Evolutionary conservation across 163 green algal genomes (phyloP).

Genomic region (Scenedesmus sp.): DNA sequence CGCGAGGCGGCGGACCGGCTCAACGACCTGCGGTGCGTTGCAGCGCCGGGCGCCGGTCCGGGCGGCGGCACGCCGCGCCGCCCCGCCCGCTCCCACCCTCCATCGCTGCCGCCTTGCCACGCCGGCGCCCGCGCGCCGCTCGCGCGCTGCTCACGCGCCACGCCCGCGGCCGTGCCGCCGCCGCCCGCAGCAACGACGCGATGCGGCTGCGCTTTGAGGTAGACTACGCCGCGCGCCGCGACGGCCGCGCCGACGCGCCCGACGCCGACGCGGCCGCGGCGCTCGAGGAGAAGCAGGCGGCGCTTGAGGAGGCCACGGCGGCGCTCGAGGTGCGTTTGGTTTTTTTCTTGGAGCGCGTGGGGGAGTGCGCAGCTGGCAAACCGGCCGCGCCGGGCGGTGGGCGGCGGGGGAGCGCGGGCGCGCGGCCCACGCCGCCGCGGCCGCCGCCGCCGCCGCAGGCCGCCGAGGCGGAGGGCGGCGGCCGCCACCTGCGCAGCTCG

Average conservation of each 20-base stretch:
- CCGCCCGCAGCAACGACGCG: constrained; percentile 31
- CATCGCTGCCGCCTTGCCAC: too few species aligned
- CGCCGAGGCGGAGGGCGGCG: background rate
- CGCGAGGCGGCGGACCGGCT: constrained; percentile 3
- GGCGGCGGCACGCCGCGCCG: background rate
- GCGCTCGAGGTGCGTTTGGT: constrained; percentile 59
- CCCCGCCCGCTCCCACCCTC: too few species aligned
- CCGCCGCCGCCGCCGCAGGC: constrained; percentile 26
- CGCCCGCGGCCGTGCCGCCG: too few species aligned
- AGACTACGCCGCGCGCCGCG: constrained; percentile 16
- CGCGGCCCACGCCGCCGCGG: too few species aligned
- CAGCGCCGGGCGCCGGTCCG: too few species aligned
- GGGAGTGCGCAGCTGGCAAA: background rate
- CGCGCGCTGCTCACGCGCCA: too few species aligned
- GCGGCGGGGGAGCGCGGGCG: too few species aligned
- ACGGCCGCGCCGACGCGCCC: constrained; percentile 16
- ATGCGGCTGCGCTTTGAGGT: constrained; percentile 51
- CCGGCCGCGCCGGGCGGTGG: too few species aligned
- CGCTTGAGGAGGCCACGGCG: constrained; percentile 66
- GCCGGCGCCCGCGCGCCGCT: too few species aligned
- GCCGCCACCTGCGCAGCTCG: constrained; percentile 3
- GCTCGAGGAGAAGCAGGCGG: constrained; percentile 58
- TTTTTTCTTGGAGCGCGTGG: constrained; percentile 9
- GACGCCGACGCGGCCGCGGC: constrained; percentile 55
- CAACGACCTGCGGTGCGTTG: constrained; percentile 10